Evolutionary conservation across 345 rosid genomes (phyloP).

Genomic region (Acer saccharum): DNA sequence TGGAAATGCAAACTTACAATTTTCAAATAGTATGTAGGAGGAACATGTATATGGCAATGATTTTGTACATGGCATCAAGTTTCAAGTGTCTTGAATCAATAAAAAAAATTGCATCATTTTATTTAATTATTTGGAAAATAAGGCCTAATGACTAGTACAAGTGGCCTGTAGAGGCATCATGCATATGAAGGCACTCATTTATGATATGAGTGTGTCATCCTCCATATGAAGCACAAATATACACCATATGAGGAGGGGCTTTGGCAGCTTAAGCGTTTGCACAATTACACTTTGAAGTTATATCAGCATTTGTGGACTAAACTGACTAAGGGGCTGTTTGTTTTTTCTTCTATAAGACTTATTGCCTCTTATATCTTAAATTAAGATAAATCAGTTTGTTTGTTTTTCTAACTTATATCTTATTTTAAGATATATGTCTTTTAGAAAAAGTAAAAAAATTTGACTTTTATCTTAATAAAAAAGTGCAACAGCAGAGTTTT

Average conservation of each 20-base stretch:
- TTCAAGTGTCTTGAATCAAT: conserved; percentile 6
- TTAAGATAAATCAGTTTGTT: too few relatives aligned
- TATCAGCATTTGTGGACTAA: neutral
- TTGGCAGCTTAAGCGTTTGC: neutral
- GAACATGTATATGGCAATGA: neutral
- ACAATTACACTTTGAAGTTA: neutral
- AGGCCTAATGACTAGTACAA: neutral
- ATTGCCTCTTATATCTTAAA: too few relatives aligned
- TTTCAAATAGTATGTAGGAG: neutral
- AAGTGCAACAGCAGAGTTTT: too few relatives aligned
- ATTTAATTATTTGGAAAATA: neutral
- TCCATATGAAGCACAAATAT: neutral
- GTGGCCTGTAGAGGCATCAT: neutral
- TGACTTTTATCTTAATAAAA: too few relatives aligned
- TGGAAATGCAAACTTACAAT: neutral
- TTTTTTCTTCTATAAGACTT: too few relatives aligned
- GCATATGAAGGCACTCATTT: neutral
- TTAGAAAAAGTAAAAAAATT: too few relatives aligned
- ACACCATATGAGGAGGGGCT: neutral
- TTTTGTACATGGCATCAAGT: neutral
- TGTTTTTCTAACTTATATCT: too few relatives aligned
- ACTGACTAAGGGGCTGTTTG: too few relatives aligned
- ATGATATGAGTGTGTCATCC: neutral
- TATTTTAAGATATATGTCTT: too few relatives aligned
- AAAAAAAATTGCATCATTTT: neutral